Percentiles rank a stretch among this genome's conserved stretches.
These are phyloP conservation scores for Phytophthora europaea DNA, from an alignment of 352 stramenopile species.

Conservation along the genomic window DNA sequence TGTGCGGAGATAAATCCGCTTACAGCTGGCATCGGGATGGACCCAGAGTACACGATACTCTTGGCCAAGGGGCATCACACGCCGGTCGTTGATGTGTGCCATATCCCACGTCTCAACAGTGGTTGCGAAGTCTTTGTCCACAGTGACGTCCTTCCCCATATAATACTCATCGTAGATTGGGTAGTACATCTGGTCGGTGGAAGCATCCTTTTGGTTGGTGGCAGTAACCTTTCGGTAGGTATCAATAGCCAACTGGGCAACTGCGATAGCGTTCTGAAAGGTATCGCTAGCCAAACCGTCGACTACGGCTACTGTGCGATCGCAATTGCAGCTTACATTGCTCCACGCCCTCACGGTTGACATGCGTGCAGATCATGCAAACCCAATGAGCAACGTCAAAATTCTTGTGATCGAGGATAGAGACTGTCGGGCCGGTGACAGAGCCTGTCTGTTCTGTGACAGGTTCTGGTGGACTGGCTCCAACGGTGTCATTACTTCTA, in stretches of 20 bases:
- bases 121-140: neutral
- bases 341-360: neutral
- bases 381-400: neutral
- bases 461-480: neutral
- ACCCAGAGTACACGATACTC: slow-evolving; percentile 10
- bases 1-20: neutral
- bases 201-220: neutral
- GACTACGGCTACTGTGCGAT: neutral
- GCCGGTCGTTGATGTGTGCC: slow-evolving; percentile 1
- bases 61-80: neutral
- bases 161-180: slow-evolving; percentile 8
- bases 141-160: neutral
- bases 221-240: neutral
- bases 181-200: neutral
- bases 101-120: slow-evolving; percentile 5
- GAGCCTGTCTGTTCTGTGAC: neutral
- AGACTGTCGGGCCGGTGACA: neutral
- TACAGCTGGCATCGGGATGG: neutral
- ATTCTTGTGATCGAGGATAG: neutral
- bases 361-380: neutral
- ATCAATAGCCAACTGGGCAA: neutral
- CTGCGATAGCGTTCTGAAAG: neutral
- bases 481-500: neutral
- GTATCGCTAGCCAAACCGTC: neutral
- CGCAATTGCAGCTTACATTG: neutral